Base-by-base conservation (phyloP, 2,329 filamentous ascomycete genomes). In the Phialophora macrospora region DNA sequence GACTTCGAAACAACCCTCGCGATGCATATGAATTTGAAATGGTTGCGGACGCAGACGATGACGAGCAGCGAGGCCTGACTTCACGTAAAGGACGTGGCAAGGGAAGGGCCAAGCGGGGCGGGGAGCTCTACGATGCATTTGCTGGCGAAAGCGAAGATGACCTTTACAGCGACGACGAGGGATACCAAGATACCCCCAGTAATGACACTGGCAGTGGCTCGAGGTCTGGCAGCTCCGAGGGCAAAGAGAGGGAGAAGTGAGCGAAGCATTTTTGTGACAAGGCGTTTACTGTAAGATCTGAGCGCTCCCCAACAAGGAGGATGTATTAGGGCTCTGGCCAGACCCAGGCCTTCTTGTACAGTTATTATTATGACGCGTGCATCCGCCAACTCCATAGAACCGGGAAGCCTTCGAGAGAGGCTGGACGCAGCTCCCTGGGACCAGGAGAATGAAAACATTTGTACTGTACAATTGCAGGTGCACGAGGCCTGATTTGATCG, bases 61-160 rank as follows among this genome's bases (percentile, higher is more conserved):
- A 88, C 71, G 83, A 84, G 30, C 73, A 80, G 79, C 79, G 66
- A 71, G 79, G 74, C 66, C 76, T 62, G 67, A 75, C 34, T 71
- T 73, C 20, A 73, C 72, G 38, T 74, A 75, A 22, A 69, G 74
- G 82, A 83, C 85, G 70, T 83, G 84, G 59, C 78, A 77, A 76
- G 38, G 78, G 76, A 72, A 84, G 78, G 76, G 76, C 82, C 70
- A 82, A 92, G 57, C 78, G 80, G 22, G 95, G 92, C 1, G 93
- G 94, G 30, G 94, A 98, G 80, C 81, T 99, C 52, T 99, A 99
- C 77, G 95, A 99, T 81, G 95, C 95, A 4, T 99, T 99, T 83
- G 95, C 95, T 0, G 93, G 92, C 17, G 94, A 93, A 60, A 94
- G 94, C 64, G 93, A 95, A 64, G 90, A 92, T 62, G 74, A 74